Base-by-base conservation (phyloP, 495 filamentous ascomycete genomes). In the Penicillium alfredii region DNA sequence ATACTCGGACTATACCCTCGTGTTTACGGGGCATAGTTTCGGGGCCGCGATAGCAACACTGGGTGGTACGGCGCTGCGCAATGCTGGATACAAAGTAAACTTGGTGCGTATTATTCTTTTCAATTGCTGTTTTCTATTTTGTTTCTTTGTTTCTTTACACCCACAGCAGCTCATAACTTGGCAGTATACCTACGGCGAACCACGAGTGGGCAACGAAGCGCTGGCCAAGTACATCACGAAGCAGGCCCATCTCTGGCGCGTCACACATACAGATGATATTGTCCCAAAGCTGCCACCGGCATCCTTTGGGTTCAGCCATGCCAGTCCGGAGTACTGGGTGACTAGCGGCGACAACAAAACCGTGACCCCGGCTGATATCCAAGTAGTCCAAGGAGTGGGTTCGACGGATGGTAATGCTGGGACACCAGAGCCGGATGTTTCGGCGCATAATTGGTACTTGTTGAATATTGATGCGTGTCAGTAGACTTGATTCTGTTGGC, bases 241-340 rank as follows among this genome's bases (percentile, higher is more conserved):
- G 13, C 74, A 80, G 25, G 55, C 54, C 17, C 38, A 30, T 24
- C 49, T 77, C 43, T 84, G 64, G 63, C 76, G 84, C 42, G 65
- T 82, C 19, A 88, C 84, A 3, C 80, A 88, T 50, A 48, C 52
- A 9, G 64, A 80, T 47, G 84, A 89, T 56, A 70, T 77, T 1
- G 73, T 88, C 1, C 79, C 84, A 2, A 64, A 72, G 3, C 53
- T 85, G 14, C 82, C 84, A 1, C 79, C 78, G 2, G 44, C 64
- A 16, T 4, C 58, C 8, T 37, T 74, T 15, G 75, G 73, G 11
- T 88, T 68, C 57, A 58, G 60, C 23, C 83, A 88, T 47, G 64
- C 73, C 4, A 75, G 68, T 30, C 82, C 82, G 0, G 84, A 88
- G 61, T 86, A 78, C 58, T 88, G 70, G 60, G 70, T 79, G 33